These are phyloP conservation scores for Trichoderma cornu-damae DNA, from an alignment of 2,329 filamentous ascomycete genomes.

Conservation along the genomic window DNA sequence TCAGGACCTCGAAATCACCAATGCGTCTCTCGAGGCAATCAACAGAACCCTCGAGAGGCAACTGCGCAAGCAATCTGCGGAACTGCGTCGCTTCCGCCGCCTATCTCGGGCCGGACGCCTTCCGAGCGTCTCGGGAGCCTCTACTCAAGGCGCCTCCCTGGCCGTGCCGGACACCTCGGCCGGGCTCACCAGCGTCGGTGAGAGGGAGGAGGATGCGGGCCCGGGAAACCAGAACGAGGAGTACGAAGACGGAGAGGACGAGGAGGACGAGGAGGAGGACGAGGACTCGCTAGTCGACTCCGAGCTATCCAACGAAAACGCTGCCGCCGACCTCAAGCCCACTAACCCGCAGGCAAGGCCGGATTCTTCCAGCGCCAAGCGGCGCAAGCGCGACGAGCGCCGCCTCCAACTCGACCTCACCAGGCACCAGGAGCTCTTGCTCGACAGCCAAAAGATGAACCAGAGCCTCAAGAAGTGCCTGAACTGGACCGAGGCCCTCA, in stretches of 20 bases:
- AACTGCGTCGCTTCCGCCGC: conserved; percentile 80
- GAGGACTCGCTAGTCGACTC: conserved; percentile 51
- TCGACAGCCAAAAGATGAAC: conserved; percentile 93
- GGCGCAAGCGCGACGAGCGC: conserved; percentile 72
- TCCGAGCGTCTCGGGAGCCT: conserved; percentile 50
- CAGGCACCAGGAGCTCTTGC: conserved; percentile 81
- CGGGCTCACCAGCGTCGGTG: conserved; percentile 46
- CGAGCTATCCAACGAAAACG: conserved; percentile 41
- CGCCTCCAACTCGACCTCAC: conserved; percentile 78
- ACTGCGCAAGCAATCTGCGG: conserved; percentile 82
- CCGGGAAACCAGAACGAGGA: conserved; percentile 35
- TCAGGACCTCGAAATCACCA: conserved; percentile 92
- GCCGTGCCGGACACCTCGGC: conserved; percentile 39
- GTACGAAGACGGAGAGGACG: conserved; percentile 40
- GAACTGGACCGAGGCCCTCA: conserved; percentile 83
- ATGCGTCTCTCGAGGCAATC: conserved; percentile 90
- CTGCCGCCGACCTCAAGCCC: conserved; percentile 22
- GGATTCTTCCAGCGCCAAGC: conserved; percentile 40
- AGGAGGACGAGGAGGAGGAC: conserved; percentile 40
- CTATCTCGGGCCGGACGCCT: conserved; percentile 75
- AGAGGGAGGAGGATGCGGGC: conserved; percentile 30
- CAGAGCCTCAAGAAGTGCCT: conserved; percentile 87
- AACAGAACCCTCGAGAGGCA: conserved; percentile 90
- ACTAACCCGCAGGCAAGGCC: conserved; percentile 24
- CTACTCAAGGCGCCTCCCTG: conserved; percentile 42